These are phyloP conservation scores for Chalciporus piperatus DNA, from an alignment of 768 basidiomycete genomes.

Conservation along the genomic window DNA sequence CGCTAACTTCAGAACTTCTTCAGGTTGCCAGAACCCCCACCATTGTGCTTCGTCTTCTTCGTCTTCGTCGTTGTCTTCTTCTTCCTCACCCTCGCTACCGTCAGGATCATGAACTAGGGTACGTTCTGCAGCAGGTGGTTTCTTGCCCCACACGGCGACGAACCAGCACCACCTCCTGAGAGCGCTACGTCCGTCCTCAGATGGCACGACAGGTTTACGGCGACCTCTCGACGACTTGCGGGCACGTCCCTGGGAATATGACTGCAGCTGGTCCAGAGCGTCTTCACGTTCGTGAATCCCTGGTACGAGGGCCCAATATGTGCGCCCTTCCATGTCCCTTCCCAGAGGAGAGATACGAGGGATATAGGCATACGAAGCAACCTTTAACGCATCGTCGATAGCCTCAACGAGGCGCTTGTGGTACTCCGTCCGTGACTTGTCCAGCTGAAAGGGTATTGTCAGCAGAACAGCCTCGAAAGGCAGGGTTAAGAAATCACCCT, in stretches of 20 bases:
- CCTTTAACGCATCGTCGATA: slow-evolving; percentile 55
- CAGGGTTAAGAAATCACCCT: slow-evolving; percentile 9
- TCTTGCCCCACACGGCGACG: slow-evolving; percentile 70
- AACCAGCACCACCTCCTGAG: slow-evolving; percentile 74
- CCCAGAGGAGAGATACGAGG: slow-evolving; percentile 64
- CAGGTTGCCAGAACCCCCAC: slow-evolving; percentile 73
- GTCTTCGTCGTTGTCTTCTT: slow-evolving; percentile 23
- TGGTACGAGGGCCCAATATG: slow-evolving; percentile 67
- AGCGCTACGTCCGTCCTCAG: slow-evolving; percentile 48
- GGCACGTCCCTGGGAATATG: slow-evolving; percentile 23
- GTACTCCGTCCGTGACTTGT: slow-evolving; percentile 41
- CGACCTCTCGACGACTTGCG: slow-evolving; percentile 34
- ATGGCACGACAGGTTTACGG: slow-evolving; percentile 39
- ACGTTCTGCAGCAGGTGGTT: slow-evolving; percentile 34
- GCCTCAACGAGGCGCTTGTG: slow-evolving; percentile 50
- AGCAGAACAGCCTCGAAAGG: not conserved
- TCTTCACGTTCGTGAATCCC: slow-evolving; percentile 54
- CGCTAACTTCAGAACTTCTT: slow-evolving; percentile 61
- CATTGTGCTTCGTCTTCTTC: slow-evolving; percentile 52
- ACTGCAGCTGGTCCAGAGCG: slow-evolving; percentile 33
- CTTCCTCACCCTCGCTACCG: slow-evolving; percentile 23
- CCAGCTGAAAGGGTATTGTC: slow-evolving; percentile 28
- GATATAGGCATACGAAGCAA: slow-evolving; percentile 43
- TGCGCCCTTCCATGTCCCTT: slow-evolving; percentile 61
- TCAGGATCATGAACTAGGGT: slow-evolving; percentile 21